phyloP scores from a whole-genome alignment of 345 rosid species.

The Citrus reticulata region DNA sequence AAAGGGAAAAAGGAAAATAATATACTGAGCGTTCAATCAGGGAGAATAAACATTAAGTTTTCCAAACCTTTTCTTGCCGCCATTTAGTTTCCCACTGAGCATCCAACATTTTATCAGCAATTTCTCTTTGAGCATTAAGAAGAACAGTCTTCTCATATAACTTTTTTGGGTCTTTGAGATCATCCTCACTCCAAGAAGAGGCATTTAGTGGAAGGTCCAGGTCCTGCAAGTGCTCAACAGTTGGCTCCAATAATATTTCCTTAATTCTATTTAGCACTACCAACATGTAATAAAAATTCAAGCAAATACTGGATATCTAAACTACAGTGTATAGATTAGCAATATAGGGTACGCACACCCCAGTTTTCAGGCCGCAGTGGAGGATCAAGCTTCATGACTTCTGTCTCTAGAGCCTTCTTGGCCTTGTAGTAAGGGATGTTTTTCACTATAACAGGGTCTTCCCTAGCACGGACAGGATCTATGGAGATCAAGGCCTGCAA shows the following conservation, averaged over 20 bases:
- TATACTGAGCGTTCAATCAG: background rate
- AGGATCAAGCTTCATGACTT: conserved; percentile 68
- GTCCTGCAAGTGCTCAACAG: conserved; percentile 42
- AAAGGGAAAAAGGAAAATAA: background rate
- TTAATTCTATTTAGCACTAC: background rate
- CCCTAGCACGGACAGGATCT: conserved; percentile 82
- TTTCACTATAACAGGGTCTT: conserved; percentile 76
- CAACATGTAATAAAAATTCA: background rate
- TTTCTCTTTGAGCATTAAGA: conserved; percentile 91
- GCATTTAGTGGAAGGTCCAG: conserved; percentile 76
- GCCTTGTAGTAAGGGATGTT: conserved; percentile 84
- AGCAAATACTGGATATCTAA: background rate
- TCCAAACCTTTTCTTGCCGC: conserved; percentile 82
- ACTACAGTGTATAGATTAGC: background rate
- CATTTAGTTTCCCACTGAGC: conserved; percentile 87
- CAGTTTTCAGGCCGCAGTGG: conserved; percentile 87
- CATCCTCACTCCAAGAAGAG: conserved; percentile 87
- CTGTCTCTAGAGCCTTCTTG: conserved; percentile 72
- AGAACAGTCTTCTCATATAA: conserved; percentile 92
- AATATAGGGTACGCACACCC: conserved; percentile 64
- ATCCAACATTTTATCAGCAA: conserved; percentile 78
- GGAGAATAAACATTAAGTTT: background rate
- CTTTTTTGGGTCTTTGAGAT: conserved; percentile 71
- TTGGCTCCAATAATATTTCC: conserved; percentile 11
- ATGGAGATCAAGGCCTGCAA: conserved; percentile 71